Evolutionary conservation across 2,329 filamentous ascomycete genomes (phyloP).

Genomic region (Nemania serpens): DNA sequence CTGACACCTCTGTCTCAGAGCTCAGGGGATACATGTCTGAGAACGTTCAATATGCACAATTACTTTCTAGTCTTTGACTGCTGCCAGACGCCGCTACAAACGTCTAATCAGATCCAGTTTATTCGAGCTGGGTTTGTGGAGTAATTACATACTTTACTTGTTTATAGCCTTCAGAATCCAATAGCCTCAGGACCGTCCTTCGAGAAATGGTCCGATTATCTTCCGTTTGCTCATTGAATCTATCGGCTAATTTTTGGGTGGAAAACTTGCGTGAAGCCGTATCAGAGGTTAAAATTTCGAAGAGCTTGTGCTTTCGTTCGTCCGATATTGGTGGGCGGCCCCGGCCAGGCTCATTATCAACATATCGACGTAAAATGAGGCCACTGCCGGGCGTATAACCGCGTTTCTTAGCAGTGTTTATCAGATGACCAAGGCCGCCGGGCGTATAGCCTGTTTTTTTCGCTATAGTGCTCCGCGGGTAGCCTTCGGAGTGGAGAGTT

Average conservation of each 20-base stretch:
- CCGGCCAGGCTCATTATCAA: not conserved
- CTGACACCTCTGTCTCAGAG: not conserved
- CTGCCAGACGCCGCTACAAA: not conserved
- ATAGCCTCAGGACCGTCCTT: not conserved
- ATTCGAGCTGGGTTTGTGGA: not conserved
- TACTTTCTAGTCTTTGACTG: no score
- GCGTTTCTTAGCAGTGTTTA: constrained; percentile 4
- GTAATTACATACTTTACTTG: not conserved
- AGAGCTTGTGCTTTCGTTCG: not conserved
- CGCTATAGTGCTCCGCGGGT: not conserved
- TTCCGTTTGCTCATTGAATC: not conserved
- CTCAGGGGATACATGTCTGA: not conserved
- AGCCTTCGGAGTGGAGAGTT: constrained; percentile 8
- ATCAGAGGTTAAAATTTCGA: not conserved
- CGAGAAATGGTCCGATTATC: not conserved
- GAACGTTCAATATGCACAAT: not conserved
- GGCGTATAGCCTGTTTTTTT: constrained; percentile 9
- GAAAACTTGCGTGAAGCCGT: not conserved
- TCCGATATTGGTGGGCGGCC: not conserved
- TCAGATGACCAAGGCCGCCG: not conserved
- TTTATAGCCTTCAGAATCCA: not conserved
- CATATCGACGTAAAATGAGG: constrained; percentile 1
- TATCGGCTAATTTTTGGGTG: constrained; percentile 6
- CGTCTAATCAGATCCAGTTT: not conserved
- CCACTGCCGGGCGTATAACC: constrained; percentile 9